Evolutionary conservation across 352 stramenopile species (phyloP), one percentile per base, ranked within the genome.

Genomic region (Phytophthora sojae): DNA sequence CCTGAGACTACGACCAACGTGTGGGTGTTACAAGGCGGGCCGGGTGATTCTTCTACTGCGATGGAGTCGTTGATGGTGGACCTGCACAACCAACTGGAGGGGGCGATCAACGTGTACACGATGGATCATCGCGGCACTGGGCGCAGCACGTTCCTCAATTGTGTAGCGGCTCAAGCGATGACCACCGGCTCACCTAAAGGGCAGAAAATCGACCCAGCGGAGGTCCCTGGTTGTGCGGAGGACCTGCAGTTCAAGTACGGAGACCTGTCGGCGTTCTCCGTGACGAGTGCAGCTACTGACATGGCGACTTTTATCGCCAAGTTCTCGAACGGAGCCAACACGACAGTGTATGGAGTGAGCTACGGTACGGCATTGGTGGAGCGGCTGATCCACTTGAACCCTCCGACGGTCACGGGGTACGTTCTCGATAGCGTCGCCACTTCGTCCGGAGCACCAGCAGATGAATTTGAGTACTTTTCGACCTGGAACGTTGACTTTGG

Each of bases 351-450:
- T 25, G 79, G 79, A 8, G 69, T 83, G 62, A 89, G 81, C 65
- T 89, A 89, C 42, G 81, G 79, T 37, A 81, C 81, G 1, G 67
- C 79, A 1, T 62, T 85, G 19, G 78, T 86, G 14, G 79, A 89
- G 62, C 74, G 81, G 4, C 49, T 83, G 25, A 80, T 89, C 17
- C 79, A 89, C 44, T 49, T 89, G 8, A 26, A 67, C 12, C 76
- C 76, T 6, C 55, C 73, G 2, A 69, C 71, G 6, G 74, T 89
- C 47, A 72, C 64, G 26, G 79, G 81, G 4, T 89, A 88, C 60
- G 61, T 85, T n/a, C 47, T 89, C 9, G 77, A 89, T 23, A 78
- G 75, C 30, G 62, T 86, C 17, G 56, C 61, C 2, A 75, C 76
- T 19, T 65, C 59, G 2, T 84, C 76, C 0, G 79, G 81, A 19